Evolutionary conservation across 495 filamentous ascomycete genomes (phyloP).

Genomic region (Penicillium coprophilum): DNA sequence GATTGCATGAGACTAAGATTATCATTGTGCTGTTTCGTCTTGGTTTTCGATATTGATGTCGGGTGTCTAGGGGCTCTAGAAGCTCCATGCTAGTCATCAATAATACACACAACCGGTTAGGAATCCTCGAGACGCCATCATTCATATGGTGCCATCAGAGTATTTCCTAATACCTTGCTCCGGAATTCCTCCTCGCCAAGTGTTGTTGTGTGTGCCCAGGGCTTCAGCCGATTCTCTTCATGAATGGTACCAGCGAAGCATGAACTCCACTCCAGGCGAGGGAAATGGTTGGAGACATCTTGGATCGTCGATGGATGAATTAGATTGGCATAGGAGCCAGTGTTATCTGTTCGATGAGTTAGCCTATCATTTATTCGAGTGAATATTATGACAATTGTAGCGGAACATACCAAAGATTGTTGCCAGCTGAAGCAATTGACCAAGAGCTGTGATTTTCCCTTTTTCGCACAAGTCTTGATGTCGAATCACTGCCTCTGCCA

Average conservation of each 20-base stretch:
- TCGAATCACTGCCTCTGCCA: slow-evolving; percentile 76
- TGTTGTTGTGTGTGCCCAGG: slow-evolving; percentile 77
- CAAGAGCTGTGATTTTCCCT: slow-evolving; percentile 69
- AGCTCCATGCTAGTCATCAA: background rate
- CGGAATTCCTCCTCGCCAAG: slow-evolving; percentile 68
- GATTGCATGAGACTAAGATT: background rate
- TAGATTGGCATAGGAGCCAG: slow-evolving; percentile 59
- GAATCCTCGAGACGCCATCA: slow-evolving; percentile 4
- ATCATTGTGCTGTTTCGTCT: background rate
- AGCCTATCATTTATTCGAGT: background rate
- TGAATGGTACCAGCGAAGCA: slow-evolving; percentile 70
- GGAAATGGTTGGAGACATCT: slow-evolving; percentile 63
- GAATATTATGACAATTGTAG: background rate
- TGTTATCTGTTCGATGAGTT: slow-evolving; percentile 58
- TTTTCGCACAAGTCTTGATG: slow-evolving; percentile 70
- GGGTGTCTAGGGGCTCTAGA: background rate
- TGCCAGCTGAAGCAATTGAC: slow-evolving; percentile 71
- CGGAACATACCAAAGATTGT: slow-evolving; percentile 62
- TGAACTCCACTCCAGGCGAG: slow-evolving; percentile 65
- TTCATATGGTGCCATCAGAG: slow-evolving; percentile 62
- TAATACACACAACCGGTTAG: background rate
- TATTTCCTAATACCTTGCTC: slow-evolving; percentile 61
- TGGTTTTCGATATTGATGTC: background rate
- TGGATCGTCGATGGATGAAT: slow-evolving; percentile 64
- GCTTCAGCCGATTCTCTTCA: slow-evolving; percentile 67